These are phyloP conservation scores for Sextonia rubra DNA, from an alignment of 164 flowering plant species.

Conservation along the genomic window DNA sequence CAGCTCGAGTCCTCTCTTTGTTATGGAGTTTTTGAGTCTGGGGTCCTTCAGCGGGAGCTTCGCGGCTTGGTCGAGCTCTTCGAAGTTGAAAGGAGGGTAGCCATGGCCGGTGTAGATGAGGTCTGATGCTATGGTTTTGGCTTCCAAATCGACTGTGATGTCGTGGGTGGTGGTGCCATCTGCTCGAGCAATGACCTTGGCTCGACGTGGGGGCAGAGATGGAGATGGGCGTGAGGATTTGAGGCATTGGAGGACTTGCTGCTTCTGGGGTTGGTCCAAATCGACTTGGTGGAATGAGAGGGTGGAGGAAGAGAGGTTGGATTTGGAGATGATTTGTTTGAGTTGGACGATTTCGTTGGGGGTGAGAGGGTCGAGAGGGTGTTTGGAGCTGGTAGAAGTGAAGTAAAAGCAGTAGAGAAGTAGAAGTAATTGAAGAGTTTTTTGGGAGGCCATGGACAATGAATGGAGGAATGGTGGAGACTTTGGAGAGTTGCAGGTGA, in stretches of 20 bases:
- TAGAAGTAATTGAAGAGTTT: not conserved
- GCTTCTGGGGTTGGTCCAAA: conserved; percentile 37
- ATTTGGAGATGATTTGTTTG: conserved; percentile 15
- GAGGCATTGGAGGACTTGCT: conserved; percentile 22
- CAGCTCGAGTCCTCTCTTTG: conserved; percentile 39
- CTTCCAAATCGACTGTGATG: conserved; percentile 37
- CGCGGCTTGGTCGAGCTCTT: conserved; percentile 35
- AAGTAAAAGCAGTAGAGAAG: not conserved
- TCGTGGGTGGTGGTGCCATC: conserved; percentile 31
- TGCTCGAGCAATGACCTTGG: conserved; percentile 34
- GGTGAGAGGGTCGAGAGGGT: conserved; percentile 40
- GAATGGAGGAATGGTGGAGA: too few relatives aligned
- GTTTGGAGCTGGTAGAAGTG: not conserved
- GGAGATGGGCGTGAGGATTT: conserved; percentile 8
- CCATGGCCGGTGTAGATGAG: conserved; percentile 31
- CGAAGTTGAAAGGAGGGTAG: conserved; percentile 37
- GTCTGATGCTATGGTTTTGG: conserved; percentile 19
- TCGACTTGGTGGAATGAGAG: conserved; percentile 37
- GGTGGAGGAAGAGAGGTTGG: conserved; percentile 11
- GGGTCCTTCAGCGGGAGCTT: conserved; percentile 22
- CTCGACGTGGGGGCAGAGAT: conserved; percentile 37
- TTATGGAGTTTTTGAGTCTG: conserved; percentile 33
- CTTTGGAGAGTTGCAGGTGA: too few relatives aligned
- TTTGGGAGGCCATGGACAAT: not conserved
- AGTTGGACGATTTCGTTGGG: conserved; percentile 28